phyloP scores from a whole-genome alignment of 805 yeast species.

The Metschnikowia matae region DNA sequence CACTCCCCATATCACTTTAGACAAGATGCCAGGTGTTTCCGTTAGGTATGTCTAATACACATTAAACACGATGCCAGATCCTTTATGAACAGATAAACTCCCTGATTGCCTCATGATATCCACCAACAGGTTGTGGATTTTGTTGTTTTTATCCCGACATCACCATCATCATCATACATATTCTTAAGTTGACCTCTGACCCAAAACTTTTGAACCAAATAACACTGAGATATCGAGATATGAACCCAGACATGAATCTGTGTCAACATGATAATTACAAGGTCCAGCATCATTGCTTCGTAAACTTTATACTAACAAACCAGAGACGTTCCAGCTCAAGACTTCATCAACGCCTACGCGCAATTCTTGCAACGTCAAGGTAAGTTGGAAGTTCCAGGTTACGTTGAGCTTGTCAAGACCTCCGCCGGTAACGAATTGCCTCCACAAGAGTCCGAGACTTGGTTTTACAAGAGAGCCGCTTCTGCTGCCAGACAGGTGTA shows the following conservation, averaged over 20 bases:
- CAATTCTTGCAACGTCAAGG: constrained; percentile 99
- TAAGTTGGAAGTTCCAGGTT: constrained; percentile 99
- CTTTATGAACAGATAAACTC: no score
- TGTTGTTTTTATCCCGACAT: no score
- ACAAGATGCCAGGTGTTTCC: constrained; percentile 94
- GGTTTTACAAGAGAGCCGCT: constrained; percentile 99
- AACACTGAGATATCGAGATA: neutral
- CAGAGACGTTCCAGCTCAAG: constrained; percentile 99
- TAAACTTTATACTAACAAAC: constrained; percentile 1
- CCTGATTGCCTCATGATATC: no score
- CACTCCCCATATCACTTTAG: constrained; percentile 18
- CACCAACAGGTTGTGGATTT: neutral
- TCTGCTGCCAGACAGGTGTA: constrained; percentile 99
- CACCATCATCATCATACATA: no score
- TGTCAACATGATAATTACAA: no score
- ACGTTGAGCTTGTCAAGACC: constrained; percentile 99
- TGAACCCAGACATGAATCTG: no score
- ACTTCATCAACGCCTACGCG: constrained; percentile 98
- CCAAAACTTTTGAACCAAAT: neutral
- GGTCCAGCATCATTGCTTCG: neutral
- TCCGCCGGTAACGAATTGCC: constrained; percentile 98
- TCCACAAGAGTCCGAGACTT: constrained; percentile 98
- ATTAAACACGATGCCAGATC: neutral
- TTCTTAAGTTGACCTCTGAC: no score
- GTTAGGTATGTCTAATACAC: constrained; percentile 71